Evolutionary conservation across 192 early-diverging fungal species (phyloP).

Genomic region (Backusella westeae): DNA sequence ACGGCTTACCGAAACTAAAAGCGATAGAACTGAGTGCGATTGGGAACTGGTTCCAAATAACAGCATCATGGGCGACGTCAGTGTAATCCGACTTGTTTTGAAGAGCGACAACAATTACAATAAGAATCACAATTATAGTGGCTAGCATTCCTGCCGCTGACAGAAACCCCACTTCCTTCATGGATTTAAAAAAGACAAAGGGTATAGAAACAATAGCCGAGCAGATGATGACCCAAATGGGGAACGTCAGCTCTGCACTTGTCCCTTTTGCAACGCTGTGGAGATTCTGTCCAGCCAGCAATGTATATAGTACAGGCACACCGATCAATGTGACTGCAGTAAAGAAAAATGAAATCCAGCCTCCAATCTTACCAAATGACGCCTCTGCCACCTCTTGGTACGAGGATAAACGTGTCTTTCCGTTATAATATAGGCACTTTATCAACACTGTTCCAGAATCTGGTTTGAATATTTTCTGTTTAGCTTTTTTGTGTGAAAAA

Average conservation of each 20-base stretch:
- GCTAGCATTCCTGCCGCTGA: conserved; percentile 66
- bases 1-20: conserved; percentile 20
- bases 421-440: conserved; percentile 24
- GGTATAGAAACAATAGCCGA: conserved; percentile 60
- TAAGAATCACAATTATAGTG: conserved; percentile 61
- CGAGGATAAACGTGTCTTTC: conserved; percentile 45
- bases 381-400: conserved; percentile 65
- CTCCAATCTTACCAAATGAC: conserved; percentile 61
- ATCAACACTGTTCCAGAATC: conserved; percentile 15
- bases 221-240: conserved; percentile 57
- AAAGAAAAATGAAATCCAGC: conserved; percentile 56
- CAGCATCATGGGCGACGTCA: conserved; percentile 25
- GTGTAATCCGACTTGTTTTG: conserved; percentile 21
- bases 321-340: conserved; percentile 67
- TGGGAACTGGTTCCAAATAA: conserved; percentile 53
- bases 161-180: conserved; percentile 72
- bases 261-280: conserved; percentile 48
- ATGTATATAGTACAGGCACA: conserved; percentile 59
- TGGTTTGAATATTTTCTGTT: background rate
- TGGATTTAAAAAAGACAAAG: conserved; percentile 64
- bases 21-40: conserved; percentile 62
- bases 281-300: conserved; percentile 66
- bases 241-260: conserved; percentile 38
- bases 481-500: background rate
- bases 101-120: conserved; percentile 54